These are phyloP conservation scores for Oleoguttula mirabilis DNA, from an alignment of 495 filamentous ascomycete genomes.

Conservation along the genomic window DNA sequence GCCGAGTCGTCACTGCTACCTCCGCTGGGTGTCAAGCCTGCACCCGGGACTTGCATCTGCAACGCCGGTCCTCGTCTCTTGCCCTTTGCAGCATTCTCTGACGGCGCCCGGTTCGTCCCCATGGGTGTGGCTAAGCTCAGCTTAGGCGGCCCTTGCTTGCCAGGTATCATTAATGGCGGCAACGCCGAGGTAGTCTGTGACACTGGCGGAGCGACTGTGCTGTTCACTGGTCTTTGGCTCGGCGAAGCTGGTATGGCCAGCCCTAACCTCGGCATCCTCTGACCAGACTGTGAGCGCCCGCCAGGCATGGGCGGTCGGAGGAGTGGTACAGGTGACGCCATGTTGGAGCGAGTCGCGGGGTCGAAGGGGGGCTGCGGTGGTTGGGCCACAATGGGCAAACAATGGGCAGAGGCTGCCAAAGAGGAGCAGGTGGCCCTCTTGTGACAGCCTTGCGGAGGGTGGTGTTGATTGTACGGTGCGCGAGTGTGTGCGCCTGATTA, in stretches of 20 bases:
- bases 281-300: constrained; percentile 47
- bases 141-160: constrained; percentile 43
- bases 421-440: constrained; percentile 14
- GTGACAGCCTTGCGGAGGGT: constrained; percentile 14
- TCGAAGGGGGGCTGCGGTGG: neutral
- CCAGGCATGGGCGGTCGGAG: constrained; percentile 76
- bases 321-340: constrained; percentile 69
- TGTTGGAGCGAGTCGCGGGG: constrained; percentile 32
- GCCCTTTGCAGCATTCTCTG: constrained; percentile 38
- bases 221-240: constrained; percentile 56
- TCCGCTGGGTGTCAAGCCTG: constrained; percentile 20
- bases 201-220: constrained; percentile 17
- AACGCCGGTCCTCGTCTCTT: constrained; percentile 37
- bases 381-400: constrained; percentile 16
- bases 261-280: constrained; percentile 64
- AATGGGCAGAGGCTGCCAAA: constrained; percentile 11
- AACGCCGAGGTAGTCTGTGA: constrained; percentile 3
- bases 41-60: constrained; percentile 34
- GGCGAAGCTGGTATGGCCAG: constrained; percentile 80
- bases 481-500: neutral
- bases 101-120: constrained; percentile 57
- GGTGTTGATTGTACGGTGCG: neutral
- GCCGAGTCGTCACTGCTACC: constrained; percentile 61
- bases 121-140: constrained; percentile 75
- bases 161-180: constrained; percentile 20